Conservation (phyloP, 2,329 filamentous ascomycete genomes). For the Byssothecium circinans region DNA sequence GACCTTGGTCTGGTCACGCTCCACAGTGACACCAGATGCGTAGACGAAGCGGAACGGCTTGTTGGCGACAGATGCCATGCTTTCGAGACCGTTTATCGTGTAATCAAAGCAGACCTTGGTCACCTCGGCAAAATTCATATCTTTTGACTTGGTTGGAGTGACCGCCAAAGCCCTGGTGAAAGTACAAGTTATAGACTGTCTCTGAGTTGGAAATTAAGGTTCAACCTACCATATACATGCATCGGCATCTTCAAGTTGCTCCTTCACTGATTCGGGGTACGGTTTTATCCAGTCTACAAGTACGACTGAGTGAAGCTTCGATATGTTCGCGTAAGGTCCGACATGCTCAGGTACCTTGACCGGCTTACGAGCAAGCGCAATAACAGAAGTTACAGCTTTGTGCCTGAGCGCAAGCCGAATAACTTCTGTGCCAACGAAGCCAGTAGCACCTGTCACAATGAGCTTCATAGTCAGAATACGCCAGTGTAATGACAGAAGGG, state of each 20-base stretch:
- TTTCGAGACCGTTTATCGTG: constrained; percentile 8
- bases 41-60: constrained; percentile 15
- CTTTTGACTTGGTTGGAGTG: constrained; percentile 3
- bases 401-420: constrained; percentile 38
- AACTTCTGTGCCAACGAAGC: constrained; percentile 28
- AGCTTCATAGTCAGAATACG: constrained; percentile 4
- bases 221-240: constrained; percentile 12
- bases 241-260: constrained; percentile 8
- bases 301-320: constrained; percentile 9
- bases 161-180: constrained; percentile 1
- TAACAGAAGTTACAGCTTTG: constrained; percentile 31
- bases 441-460: constrained; percentile 3
- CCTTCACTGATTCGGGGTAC: constrained; percentile 7
- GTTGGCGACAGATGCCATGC: constrained; percentile 2
- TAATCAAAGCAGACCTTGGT: constrained; percentile 11
- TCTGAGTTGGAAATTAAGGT: background rate
- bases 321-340: too few relatives aligned
- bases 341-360: constrained; percentile 8
- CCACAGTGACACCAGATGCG: constrained; percentile 9
- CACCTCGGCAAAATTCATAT: constrained; percentile 5
- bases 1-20: constrained; percentile 11
- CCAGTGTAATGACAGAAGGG: too few relatives aligned
- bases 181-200: background rate
- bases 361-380: constrained; percentile 31
- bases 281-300: constrained; percentile 7